phyloP scores from a whole-genome alignment of 2,329 filamentous ascomycete genomes.

The Alternaria sp. region DNA sequence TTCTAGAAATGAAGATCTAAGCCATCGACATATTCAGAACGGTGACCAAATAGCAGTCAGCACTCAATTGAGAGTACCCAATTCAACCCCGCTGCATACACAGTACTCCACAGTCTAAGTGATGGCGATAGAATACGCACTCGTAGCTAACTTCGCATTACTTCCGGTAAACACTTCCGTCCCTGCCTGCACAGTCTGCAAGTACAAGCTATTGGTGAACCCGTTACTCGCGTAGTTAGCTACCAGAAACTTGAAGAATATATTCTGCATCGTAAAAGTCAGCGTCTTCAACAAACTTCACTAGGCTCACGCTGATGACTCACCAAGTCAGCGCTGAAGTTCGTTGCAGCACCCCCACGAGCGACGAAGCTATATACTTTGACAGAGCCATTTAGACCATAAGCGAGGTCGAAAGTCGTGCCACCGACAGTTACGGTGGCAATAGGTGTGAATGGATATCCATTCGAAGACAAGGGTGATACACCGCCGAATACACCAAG shows the following conservation, averaged over 20 bases:
- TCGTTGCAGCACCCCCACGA: background rate
- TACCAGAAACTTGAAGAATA: background rate
- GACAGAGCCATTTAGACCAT: background rate
- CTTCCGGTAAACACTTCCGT: background rate
- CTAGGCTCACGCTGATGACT: fast-evolving
- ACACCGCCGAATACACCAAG: background rate
- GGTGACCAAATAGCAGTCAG: no score
- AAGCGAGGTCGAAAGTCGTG: background rate
- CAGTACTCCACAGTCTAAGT: no score
- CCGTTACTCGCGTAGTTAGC: background rate
- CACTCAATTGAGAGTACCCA: no score
- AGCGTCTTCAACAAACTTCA: background rate
- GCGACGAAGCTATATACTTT: background rate
- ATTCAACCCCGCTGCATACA: no score
- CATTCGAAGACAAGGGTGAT: background rate
- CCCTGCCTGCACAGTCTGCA: background rate
- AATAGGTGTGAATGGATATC: background rate
- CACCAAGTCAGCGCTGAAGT: background rate
- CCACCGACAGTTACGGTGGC: background rate
- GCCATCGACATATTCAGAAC: no score
- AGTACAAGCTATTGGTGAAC: background rate
- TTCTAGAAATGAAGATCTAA: no score
- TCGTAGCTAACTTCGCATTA: background rate
- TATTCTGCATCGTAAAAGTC: background rate
- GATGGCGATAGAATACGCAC: background rate